A percentile compares a stretch with the other conserved stretches of the same genome.
phyloP scores from a whole-genome alignment of 139 green algal species.

The Asterochloris sp. region DNA sequence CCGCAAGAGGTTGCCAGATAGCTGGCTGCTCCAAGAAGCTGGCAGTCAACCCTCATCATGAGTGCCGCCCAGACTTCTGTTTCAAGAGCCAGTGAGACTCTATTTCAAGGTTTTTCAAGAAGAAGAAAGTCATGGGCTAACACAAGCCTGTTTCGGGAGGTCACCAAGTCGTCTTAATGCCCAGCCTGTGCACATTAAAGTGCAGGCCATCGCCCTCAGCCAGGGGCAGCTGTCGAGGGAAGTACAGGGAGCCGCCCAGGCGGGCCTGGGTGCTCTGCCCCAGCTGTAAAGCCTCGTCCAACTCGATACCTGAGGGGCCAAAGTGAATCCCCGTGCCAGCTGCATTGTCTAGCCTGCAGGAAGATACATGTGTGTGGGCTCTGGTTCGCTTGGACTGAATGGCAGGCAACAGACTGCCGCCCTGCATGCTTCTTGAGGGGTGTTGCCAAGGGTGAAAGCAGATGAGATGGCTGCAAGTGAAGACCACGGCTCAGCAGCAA shows the following conservation, averaged over 20 bases:
- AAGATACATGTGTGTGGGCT: neutral
- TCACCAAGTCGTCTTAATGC: constrained; percentile 14
- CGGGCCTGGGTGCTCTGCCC: constrained; percentile 6
- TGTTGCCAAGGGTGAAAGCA: neutral
- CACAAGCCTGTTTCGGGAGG: neutral
- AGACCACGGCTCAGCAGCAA: neutral
- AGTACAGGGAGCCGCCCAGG: constrained; percentile 5
- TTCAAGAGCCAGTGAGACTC: too few relatives aligned
- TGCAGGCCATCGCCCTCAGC: constrained; percentile 24
- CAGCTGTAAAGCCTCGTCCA: constrained; percentile 50
- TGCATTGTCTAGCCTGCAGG: constrained; percentile 47
- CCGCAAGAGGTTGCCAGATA: too few relatives aligned
- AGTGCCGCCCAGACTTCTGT: too few relatives aligned
- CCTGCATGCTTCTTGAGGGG: neutral
- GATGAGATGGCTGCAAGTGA: neutral
- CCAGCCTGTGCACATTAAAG: constrained; percentile 26
- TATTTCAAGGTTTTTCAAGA: neutral
- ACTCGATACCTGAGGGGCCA: constrained; percentile 48
- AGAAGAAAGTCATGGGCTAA: neutral
- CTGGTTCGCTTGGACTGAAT: neutral
- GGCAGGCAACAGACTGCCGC: neutral
- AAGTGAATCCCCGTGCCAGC: constrained; percentile 52
- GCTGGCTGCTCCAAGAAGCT: too few relatives aligned
- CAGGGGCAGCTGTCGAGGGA: constrained; percentile 36
- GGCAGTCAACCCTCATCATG: too few relatives aligned